Evolutionary conservation across 1,139 yeast species (phyloP), one percentile per base, ranked within the genome.

Genomic region (Candida dubliniensis): DNA sequence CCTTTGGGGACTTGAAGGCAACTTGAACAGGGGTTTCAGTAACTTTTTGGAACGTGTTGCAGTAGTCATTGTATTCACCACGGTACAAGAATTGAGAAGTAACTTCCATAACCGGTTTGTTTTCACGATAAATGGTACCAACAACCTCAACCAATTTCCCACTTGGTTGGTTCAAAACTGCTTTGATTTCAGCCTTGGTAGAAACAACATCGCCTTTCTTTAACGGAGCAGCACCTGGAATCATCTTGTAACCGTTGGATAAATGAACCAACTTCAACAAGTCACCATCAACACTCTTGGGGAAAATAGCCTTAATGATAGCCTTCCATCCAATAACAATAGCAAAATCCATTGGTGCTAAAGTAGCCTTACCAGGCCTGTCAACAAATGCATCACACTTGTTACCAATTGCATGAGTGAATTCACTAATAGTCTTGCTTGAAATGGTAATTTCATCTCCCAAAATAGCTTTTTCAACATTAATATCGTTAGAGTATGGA

Each of bases 281-380:
- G 66, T 93, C 99, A 71, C 99, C 99, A 67, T 95, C 98, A 58
- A 95, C 95, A 52, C 84, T 82, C 67, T 82, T 82, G 46, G 99
- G 99, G 95, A 93, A 95, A 57, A 93, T 88, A 23, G 98, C 93
- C 74, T 87, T 89, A 74, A 93, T 91, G 62, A 95, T 91, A 42
- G 97, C 96, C 73, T 86, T 87, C 99, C 99, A 93, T 40, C 99
- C 99, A 59, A 91, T 81, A 48, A 95, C 98, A 67, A 93, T 93
- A 43, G 99, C 98, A 63, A 91, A 95, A 75, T 93, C 99, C 98
- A 93, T 93, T 60, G 99, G 99, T 43, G 99, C 99, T 58, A 82
- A 77, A 48, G 90, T 83, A 41, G 77, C 78, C 69, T 87, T 86
- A 55, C 95, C 96, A 43, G 88, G 81, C 74, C 96, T 84, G 50